Base-by-base conservation (phyloP, 331 rosid species). In the Erythrophleum ivorense region DNA sequence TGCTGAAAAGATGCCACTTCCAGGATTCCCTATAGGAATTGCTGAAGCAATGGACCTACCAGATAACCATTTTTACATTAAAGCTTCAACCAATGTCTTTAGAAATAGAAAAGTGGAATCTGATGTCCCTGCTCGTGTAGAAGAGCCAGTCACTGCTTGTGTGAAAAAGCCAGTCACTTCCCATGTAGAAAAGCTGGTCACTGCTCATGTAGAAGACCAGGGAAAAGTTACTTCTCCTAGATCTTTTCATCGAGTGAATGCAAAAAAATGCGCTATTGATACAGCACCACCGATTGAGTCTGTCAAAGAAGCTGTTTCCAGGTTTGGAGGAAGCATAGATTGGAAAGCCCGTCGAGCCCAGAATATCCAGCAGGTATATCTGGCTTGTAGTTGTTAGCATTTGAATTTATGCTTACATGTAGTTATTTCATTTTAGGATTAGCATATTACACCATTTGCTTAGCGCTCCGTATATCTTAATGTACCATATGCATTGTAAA, bases 231-330 rank as follows among this genome's bases (percentile, higher is more conserved):
- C 77, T 76, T 84, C 87, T 76, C 69, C 88, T 11, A 81, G 31
- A 53, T 33, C 40, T 80, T 84, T 68, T 38, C 85, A 88, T 80
- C 83, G 79, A 36, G 41, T 71, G n/a, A 78, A 73, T 63, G 48
- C 18, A 18, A 84, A 48, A 81, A 87, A 86, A 79, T 89, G 84
- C 50, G 52, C 79, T 29, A 91, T 95, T 80, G 99, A 95, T 82
- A 93, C 97, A 54, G 84, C 97, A 49, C 84, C 85, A 24, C 99
- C 98, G 16, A 81, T 93, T 82, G 98, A 95, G 81, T 95, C 99
- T 65, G 98, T 92, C 77, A 95, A 93, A 88, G 94, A 93, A 75
- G 97, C 94, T 70, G 98, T 93, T 78, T 91, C 88, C 53, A 95
- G 88, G 82, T 93, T 91, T 75, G 99, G 98, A 76, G 97, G 97